Conservation (phyloP, 805 yeast genomes). For the Myxozyma melibiosi region DNA sequence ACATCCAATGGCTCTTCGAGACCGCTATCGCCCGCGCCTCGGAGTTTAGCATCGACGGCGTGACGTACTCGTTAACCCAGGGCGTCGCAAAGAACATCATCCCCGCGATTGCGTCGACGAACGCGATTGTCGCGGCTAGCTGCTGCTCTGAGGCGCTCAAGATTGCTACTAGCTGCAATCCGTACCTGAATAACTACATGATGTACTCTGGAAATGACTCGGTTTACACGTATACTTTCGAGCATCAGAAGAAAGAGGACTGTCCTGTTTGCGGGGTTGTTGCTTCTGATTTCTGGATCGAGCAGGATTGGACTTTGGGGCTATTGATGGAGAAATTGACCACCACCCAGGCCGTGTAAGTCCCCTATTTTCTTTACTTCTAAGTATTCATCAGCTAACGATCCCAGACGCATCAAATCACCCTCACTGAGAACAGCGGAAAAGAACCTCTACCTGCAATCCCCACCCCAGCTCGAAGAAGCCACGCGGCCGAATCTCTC, state of each 20-base stretch:
- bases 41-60: slow-evolving; percentile 66
- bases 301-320: slow-evolving; percentile 42
- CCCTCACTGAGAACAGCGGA: slow-evolving; percentile 53
- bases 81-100: slow-evolving; percentile 91
- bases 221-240: slow-evolving; percentile 71
- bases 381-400: not conserved
- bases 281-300: slow-evolving; percentile 32
- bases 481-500: slow-evolving; percentile 51
- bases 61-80: slow-evolving; percentile 67
- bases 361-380: slow-evolving; percentile 29
- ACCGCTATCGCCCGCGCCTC: slow-evolving; percentile 61
- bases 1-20: slow-evolving; percentile 64
- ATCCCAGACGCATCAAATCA: slow-evolving; percentile 38
- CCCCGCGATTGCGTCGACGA: slow-evolving; percentile 93
- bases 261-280: slow-evolving; percentile 77
- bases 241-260: slow-evolving; percentile 57
- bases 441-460: slow-evolving; percentile 49
- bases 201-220: slow-evolving; percentile 85
- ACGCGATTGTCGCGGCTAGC: slow-evolving; percentile 79
- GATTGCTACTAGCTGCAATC: slow-evolving; percentile 68
- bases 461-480: slow-evolving; percentile 52
- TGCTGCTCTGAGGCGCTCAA: slow-evolving; percentile 87
- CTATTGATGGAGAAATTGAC: slow-evolving; percentile 50
- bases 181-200: slow-evolving; percentile 73
- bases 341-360: slow-evolving; percentile 37